A percentile compares a stretch with the other conserved stretches of the same genome.
These are phyloP conservation scores for Phaffia australis DNA, from an alignment of 768 basidiomycete genomes.

Conservation along the genomic window DNA sequence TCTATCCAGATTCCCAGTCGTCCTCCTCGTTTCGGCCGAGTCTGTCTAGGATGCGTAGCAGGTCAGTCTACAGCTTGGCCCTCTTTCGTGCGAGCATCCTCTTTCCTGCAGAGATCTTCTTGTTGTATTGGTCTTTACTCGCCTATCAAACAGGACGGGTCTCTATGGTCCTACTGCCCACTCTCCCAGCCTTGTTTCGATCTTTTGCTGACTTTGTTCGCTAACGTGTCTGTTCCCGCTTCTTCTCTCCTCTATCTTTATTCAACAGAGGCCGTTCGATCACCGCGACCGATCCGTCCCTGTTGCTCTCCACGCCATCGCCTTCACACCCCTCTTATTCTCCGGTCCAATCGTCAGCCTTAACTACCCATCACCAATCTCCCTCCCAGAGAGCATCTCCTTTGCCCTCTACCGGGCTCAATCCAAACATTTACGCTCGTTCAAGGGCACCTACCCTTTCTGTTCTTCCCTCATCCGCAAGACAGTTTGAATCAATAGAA, in stretches of 20 bases:
- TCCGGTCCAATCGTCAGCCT: conserved; percentile 1
- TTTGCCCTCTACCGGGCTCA: not conserved
- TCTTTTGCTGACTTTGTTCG: not conserved
- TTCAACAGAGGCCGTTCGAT: conserved; percentile 19
- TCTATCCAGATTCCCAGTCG: not conserved
- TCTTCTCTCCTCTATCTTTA: not conserved
- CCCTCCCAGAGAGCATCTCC: not conserved
- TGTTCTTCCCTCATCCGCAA: no score
- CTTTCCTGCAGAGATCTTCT: not conserved
- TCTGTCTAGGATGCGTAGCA: conserved; percentile 1
- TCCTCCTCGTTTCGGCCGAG: not conserved
- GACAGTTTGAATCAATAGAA: no score
- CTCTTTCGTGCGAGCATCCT: conserved; percentile 1
- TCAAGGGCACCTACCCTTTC: not conserved
- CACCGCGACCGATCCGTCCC: conserved; percentile 12
- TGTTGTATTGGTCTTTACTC: not conserved
- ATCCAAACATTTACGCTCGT: not conserved
- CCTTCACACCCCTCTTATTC: conserved; percentile 11
- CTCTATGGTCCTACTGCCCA: not conserved
- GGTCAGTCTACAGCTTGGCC: conserved; percentile 1
- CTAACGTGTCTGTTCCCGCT: not conserved
- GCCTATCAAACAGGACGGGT: not conserved
- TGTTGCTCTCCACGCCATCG: not conserved
- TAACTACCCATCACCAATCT: not conserved
- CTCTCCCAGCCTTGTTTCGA: not conserved